Evolutionary conservation across 23 red algal genomes (phyloP).

Genomic region (Gracilaria vermiculophylla): DNA sequence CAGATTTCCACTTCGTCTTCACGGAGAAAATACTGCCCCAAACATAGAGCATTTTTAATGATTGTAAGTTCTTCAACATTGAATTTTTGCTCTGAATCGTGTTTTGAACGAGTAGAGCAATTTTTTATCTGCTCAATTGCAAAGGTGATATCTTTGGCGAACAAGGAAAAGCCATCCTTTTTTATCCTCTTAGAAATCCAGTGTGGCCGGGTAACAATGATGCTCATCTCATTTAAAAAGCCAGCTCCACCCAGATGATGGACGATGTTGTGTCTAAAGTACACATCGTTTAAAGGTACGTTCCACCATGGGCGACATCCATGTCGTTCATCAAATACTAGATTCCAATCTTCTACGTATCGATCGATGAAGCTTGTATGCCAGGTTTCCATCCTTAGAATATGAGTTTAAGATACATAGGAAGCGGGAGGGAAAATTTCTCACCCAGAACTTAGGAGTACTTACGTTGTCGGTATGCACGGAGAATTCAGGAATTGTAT

Average conservation of each 20-base stretch:
- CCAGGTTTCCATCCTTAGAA: slow-evolving; percentile 7
- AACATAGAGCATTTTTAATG: neutral
- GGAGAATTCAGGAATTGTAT: too few species aligned
- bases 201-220: neutral
- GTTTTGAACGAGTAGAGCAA: neutral
- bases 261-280: neutral
- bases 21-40: neutral
- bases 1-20: neutral
- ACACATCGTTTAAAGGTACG: neutral
- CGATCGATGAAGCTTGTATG: neutral
- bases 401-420: too few species aligned
- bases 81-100: neutral
- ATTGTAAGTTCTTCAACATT: neutral
- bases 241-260: neutral
- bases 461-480: too few species aligned
- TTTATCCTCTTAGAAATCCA: neutral
- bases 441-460: too few species aligned
- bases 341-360: neutral
- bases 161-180: neutral
- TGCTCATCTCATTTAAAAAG: neutral
- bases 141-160: neutral
- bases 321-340: neutral
- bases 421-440: too few species aligned
- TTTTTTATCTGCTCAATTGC: neutral
- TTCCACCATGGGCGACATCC: neutral